A percentile compares a stretch with the other conserved stretches of the same genome.
phyloP scores from a whole-genome alignment of 306 rosid species.

The Ormosia semicastrata region DNA sequence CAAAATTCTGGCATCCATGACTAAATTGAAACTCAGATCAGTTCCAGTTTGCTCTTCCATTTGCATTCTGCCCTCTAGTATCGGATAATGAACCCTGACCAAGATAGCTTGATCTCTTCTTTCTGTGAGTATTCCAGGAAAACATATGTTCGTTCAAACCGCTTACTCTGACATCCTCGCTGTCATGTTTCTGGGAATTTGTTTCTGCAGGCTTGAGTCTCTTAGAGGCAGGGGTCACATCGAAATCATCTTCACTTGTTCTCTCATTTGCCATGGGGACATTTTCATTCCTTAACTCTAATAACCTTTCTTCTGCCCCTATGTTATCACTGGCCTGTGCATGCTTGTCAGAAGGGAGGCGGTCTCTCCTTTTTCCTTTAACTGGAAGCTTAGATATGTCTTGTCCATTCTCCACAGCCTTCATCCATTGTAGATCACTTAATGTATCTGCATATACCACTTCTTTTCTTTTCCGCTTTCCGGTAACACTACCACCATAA shows the following conservation, averaged over 20 bases:
- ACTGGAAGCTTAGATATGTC: constrained; percentile 52
- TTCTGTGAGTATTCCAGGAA: constrained; percentile 71
- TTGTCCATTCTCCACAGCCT: constrained; percentile 77
- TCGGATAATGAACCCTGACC: constrained; percentile 52
- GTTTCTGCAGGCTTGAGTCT: constrained; percentile 50
- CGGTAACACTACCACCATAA: constrained; percentile 30
- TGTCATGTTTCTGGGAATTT: constrained; percentile 41
- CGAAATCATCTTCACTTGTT: constrained; percentile 52
- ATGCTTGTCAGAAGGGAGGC: constrained; percentile 34
- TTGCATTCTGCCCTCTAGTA: constrained; percentile 52
- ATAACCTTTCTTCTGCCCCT: constrained; percentile 40
- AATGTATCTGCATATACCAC: constrained; percentile 74
- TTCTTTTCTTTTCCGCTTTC: constrained; percentile 81
- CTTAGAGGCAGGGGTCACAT: constrained; percentile 44
- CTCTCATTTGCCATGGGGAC: constrained; percentile 39
- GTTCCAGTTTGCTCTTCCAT: constrained; percentile 55
- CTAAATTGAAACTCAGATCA: constrained; percentile 28
- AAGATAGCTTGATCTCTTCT: constrained; percentile 71
- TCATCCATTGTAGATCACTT: constrained; percentile 82
- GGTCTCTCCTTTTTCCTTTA: constrained; percentile 54
- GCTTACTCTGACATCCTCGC: constrained; percentile 34
- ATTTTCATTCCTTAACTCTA: constrained; percentile 42
- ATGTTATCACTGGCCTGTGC: constrained; percentile 36
- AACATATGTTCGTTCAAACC: constrained; percentile 49
- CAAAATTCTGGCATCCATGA: not conserved